These are phyloP conservation scores for Coemansia sp. DNA, from an alignment of 192 early-diverging fungal genomes.

Conservation along the genomic window DNA sequence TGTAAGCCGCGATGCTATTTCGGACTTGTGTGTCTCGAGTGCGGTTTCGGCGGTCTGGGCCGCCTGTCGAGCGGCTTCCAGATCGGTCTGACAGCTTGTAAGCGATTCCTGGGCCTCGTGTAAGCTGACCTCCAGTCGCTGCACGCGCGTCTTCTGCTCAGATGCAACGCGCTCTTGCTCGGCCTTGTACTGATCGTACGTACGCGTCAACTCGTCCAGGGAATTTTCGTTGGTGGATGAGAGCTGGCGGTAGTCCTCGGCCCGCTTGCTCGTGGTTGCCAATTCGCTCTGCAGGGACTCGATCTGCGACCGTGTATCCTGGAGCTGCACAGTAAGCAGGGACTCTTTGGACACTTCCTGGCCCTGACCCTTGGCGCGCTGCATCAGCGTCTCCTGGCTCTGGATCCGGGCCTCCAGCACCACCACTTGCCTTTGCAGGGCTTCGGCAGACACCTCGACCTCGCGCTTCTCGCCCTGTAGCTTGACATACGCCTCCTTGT, in stretches of 20 bases:
- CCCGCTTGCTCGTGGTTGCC: slow-evolving; percentile 28
- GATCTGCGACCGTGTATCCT: slow-evolving; percentile 58
- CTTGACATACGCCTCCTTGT: slow-evolving; percentile 51
- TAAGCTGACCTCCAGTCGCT: slow-evolving; percentile 33
- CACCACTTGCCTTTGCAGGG: slow-evolving; percentile 50
- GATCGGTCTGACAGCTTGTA: slow-evolving; percentile 17
- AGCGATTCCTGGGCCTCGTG: slow-evolving; percentile 30
- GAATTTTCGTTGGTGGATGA: slow-evolving; percentile 60
- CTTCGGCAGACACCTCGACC: slow-evolving; percentile 53
- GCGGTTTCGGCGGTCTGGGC: slow-evolving; percentile 53
- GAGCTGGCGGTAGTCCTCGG: slow-evolving; percentile 50
- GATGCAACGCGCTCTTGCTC: slow-evolving; percentile 48
- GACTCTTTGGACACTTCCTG: slow-evolving; percentile 36
- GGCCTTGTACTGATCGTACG: slow-evolving; percentile 69
- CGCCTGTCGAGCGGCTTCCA: slow-evolving; percentile 15
- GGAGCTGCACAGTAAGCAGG: slow-evolving; percentile 54
- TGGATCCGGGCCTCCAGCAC: slow-evolving; percentile 53
- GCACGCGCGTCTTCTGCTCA: slow-evolving; percentile 27
- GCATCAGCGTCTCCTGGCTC: slow-evolving; percentile 52
- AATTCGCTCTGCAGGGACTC: slow-evolving; percentile 50
- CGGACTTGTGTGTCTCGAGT: slow-evolving; percentile 44
- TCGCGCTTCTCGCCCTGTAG: slow-evolving; percentile 56
- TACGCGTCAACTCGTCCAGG: slow-evolving; percentile 62
- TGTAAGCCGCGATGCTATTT: slow-evolving; percentile 26
- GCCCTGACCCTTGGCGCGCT: slow-evolving; percentile 47